These are phyloP conservation scores for Climacium dendroides DNA, from an alignment of 225 moss, liverwort and hornwort species.

Conservation along the genomic window DNA sequence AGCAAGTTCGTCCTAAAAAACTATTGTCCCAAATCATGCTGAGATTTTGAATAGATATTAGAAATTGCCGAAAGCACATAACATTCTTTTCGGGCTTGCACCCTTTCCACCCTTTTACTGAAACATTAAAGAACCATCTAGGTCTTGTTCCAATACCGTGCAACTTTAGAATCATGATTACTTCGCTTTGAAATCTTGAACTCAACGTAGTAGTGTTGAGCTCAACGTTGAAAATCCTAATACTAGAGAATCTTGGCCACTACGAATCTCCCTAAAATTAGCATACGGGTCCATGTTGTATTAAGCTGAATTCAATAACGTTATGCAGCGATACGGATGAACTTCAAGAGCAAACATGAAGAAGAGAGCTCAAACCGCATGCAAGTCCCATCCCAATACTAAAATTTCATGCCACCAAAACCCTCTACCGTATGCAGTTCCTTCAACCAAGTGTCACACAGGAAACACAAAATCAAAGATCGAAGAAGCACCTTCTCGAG, in stretches of 20 bases:
- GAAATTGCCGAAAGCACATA: neutral
- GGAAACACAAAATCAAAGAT: neutral
- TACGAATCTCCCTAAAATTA: neutral
- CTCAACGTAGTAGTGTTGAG: neutral
- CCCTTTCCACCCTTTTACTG: neutral
- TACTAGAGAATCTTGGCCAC: neutral
- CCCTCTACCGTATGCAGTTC: neutral
- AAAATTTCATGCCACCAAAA: neutral
- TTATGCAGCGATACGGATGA: neutral
- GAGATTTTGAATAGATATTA: neutral
- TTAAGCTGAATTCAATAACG: neutral
- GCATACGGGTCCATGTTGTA: neutral
- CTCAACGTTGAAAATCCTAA: neutral
- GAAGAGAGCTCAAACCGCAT: neutral
- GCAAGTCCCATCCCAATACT: neutral
- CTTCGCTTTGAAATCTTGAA: neutral
- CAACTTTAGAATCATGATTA: neutral
- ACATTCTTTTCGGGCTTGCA: neutral
- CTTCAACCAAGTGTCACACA: neutral
- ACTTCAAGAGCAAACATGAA: neutral
- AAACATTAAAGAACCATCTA: neutral
- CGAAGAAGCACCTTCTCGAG: conserved; percentile 61
- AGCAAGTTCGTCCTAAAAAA: neutral
- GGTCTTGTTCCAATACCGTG: neutral
- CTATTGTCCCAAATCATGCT: neutral